These are phyloP conservation scores for Neolentinus lepideus DNA, from an alignment of 1,284 basidiomycete genomes.

Conservation along the genomic window DNA sequence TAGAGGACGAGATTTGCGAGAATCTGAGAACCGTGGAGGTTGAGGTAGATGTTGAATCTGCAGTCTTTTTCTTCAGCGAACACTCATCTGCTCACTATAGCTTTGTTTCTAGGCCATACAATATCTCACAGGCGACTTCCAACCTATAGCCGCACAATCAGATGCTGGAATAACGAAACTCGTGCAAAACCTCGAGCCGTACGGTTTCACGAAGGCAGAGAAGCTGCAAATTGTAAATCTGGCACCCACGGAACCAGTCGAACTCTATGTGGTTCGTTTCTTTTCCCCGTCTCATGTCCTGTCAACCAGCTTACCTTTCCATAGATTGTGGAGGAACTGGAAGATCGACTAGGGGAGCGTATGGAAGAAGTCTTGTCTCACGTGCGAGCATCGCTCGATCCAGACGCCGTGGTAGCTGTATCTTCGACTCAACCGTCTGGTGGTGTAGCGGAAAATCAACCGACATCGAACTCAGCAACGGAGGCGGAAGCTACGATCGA, in stretches of 20 bases:
- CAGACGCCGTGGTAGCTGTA: slow-evolving; percentile 11
- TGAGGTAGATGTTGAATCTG: slow-evolving; percentile 48
- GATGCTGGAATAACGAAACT: slow-evolving; percentile 60
- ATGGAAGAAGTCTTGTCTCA: slow-evolving; percentile 65
- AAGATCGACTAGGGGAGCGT: slow-evolving; percentile 68
- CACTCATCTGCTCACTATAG: slow-evolving; percentile 5
- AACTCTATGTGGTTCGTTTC: slow-evolving; percentile 79
- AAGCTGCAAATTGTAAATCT: slow-evolving; percentile 89
- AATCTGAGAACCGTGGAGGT: slow-evolving; percentile 87
- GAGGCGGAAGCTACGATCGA: slow-evolving; percentile 12
- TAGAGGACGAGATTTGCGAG: slow-evolving; percentile 50
- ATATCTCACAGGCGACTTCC: slow-evolving; percentile 70
- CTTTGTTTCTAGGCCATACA: slow-evolving; percentile 58
- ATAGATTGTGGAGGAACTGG: slow-evolving; percentile 87
- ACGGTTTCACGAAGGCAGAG: slow-evolving; percentile 82
- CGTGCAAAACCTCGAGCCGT: slow-evolving; percentile 58
- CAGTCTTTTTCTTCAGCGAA: not conserved
- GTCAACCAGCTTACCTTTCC: not conserved
- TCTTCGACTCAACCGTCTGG: slow-evolving; percentile 5
- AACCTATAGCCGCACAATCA: slow-evolving; percentile 65
- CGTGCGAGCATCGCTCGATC: slow-evolving; percentile 45
- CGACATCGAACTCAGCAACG: slow-evolving; percentile 9
- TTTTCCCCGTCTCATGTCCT: not conserved
- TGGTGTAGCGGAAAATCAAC: slow-evolving; percentile 5
- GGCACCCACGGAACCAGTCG: slow-evolving; percentile 75